Conservation (phyloP, 495 filamentous ascomycete genomes). For the Bombardia bombarda region DNA sequence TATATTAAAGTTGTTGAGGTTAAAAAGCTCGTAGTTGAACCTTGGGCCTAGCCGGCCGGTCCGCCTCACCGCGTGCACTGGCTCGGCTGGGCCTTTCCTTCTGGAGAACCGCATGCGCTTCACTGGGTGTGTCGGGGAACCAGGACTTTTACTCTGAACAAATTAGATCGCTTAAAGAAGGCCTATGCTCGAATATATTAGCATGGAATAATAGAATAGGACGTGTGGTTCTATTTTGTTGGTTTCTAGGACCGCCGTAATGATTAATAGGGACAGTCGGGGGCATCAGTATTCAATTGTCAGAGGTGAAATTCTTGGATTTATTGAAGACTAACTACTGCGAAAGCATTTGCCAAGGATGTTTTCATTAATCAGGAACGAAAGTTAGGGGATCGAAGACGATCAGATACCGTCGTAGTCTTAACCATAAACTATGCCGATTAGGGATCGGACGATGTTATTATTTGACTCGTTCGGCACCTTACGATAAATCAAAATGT, state of each 20-base stretch:
- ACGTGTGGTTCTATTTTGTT: slow-evolving; percentile 39
- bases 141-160: slow-evolving; percentile 67
- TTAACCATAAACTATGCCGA: slow-evolving; percentile 71
- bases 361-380: slow-evolving; percentile 71
- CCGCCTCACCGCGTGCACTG: slow-evolving; percentile 57
- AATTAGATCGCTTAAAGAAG: slow-evolving; percentile 68
- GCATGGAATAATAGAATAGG: slow-evolving; percentile 71
- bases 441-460: slow-evolving; percentile 65
- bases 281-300: slow-evolving; percentile 43
- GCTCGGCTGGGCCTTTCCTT: slow-evolving; percentile 55
- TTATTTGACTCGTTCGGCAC: slow-evolving; percentile 59
- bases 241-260: background rate
- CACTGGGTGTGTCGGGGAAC: slow-evolving; percentile 54
- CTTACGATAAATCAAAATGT: slow-evolving; percentile 72
- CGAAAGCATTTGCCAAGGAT: slow-evolving; percentile 65
- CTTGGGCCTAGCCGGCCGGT: slow-evolving; percentile 45
- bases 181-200: slow-evolving; percentile 67
- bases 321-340: slow-evolving; percentile 48
- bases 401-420: slow-evolving; percentile 70
- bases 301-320: slow-evolving; percentile 70
- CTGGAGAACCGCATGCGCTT: slow-evolving; percentile 58
- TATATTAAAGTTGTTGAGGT: slow-evolving; percentile 33
- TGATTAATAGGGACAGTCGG: background rate
- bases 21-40: slow-evolving; percentile 30
- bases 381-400: slow-evolving; percentile 71